Base-by-base conservation (phyloP, 2,329 filamentous ascomycete genomes). In the Penicillium sp. region DNA sequence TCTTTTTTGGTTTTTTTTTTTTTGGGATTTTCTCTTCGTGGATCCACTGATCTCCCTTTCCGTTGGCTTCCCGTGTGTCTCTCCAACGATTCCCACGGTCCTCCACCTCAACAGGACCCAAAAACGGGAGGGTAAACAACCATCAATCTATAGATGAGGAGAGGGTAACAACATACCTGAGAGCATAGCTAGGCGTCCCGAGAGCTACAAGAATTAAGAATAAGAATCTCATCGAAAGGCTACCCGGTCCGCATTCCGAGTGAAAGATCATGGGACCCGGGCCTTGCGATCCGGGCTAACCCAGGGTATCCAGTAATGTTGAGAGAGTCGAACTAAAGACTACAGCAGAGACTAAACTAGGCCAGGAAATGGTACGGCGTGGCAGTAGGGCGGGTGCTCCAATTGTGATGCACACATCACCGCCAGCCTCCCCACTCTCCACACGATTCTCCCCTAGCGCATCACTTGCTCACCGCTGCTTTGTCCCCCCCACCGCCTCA, bases 401-500 rank as follows among this genome's bases (percentile, higher is more conserved):
- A 39, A 39, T 52, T 48, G 41, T 45, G 10, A 39, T 10, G 18
- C 36, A 28, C 45, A 26, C 49, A 29, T 43, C 53, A 49, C 57
- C 59, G 66, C 60, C 64, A 52, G 33, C 33, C 50, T 56, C 52
- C 46, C 54, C 58, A 66, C 66, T 65, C 64, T 64, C 61, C 65
- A 65, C 60, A 65, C 62, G 58, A 61, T 62, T 36, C 46, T 60
- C 59, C 64, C 65, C 70, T 71, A 70, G 69, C 71, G 70, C 67
- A 69, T 66, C 68, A 68, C 63, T 58, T 63, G 60, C 69, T 74
- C 72, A 74, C 72, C 72, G 72, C 72, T 72, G 69, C 68, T 74
- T 73, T 67, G 65, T 65, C 70, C 66, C 68, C 60, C 60, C 68
- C 75, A 74, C 74, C 74, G 70, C 67, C 65, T 70, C 62, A 60